Evolutionary conservation across 2,329 filamentous ascomycete species (phyloP).

Genomic region (Metarhizium humberi): DNA sequence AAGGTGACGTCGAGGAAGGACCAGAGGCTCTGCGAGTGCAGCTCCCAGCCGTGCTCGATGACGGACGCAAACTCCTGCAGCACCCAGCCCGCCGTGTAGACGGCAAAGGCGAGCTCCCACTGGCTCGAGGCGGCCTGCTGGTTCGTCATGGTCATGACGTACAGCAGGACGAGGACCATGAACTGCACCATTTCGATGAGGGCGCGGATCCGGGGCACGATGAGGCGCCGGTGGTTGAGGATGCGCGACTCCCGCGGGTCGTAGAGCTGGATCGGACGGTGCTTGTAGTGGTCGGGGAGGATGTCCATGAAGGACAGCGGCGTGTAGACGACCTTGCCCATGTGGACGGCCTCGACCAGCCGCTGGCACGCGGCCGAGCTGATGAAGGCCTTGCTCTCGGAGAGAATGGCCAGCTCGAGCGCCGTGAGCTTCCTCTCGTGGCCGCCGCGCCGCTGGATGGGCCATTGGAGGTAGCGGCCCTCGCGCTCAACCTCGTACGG

Average conservation of each 20-base stretch:
- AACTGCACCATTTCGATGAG: conserved; percentile 59
- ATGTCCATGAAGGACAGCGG: conserved; percentile 64
- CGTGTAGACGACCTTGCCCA: conserved; percentile 60
- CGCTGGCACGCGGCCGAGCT: conserved; percentile 58
- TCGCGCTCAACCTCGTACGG: conserved; percentile 47
- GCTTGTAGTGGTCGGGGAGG: conserved; percentile 64
- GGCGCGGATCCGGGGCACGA: conserved; percentile 59
- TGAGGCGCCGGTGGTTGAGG: conserved; percentile 63
- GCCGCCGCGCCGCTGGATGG: conserved; percentile 27
- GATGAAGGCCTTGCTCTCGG: conserved; percentile 60
- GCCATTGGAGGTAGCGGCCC: conserved; percentile 31
- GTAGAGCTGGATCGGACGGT: conserved; percentile 60
- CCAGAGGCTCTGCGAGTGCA: conserved; percentile 68
- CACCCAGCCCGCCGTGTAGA: conserved; percentile 60
- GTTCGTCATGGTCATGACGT: conserved; percentile 53
- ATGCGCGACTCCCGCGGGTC: conserved; percentile 56
- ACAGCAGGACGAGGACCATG: conserved; percentile 51
- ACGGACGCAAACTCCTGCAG: conserved; percentile 57
- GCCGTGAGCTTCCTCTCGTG: conserved; percentile 52
- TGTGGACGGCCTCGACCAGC: conserved; percentile 61
- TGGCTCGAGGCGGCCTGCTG: conserved; percentile 38
- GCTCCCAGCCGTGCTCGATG: conserved; percentile 55
- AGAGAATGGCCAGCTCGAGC: conserved; percentile 62
- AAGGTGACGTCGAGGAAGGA: conserved; percentile 67
- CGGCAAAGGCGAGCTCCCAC: conserved; percentile 50